Conservation (phyloP, 257 asterid species). For the Nemophila menziesii region DNA sequence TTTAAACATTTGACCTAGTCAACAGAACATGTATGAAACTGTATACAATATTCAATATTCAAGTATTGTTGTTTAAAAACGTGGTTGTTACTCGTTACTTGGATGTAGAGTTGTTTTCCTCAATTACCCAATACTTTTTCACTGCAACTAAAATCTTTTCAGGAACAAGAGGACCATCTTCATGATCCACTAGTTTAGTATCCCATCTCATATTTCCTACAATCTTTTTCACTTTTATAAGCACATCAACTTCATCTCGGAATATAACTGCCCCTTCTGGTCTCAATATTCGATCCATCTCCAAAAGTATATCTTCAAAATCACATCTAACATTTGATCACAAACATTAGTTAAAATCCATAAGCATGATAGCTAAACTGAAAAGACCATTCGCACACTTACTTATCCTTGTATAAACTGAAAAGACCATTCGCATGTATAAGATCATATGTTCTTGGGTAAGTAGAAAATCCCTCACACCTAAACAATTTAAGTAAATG, state of each 20-base stretch:
- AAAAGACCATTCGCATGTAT: conserved; percentile 85
- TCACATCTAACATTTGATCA: conserved; percentile 40
- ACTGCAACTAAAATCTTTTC: conserved; percentile 81
- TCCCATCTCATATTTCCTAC: conserved; percentile 71
- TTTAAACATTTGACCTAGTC: background rate
- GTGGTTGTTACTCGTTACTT: conserved; percentile 26
- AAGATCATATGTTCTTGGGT: conserved; percentile 91
- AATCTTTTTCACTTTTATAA: conserved; percentile 67
- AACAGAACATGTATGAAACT: conserved; percentile 7
- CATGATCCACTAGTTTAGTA: conserved; percentile 78
- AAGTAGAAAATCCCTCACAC: conserved; percentile 95
- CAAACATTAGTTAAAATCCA: background rate
- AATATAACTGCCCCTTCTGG: conserved; percentile 95
- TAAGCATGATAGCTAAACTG: background rate
- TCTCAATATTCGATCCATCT: conserved; percentile 87
- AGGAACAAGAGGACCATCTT: conserved; percentile 83
- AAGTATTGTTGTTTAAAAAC: conserved; percentile 15
- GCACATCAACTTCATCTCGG: conserved; percentile 78
- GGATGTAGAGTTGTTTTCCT: conserved; percentile 54
- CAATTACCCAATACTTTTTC: conserved; percentile 75
- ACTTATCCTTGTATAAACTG: conserved; percentile 81
- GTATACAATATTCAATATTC: conserved; percentile 3
- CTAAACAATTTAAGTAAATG: conserved; percentile 22
- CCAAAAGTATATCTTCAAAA: conserved; percentile 75
- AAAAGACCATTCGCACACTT: conserved; percentile 20